These are phyloP conservation scores for Phytophthora hybrid DNA, from an alignment of 352 stramenopile species.

Conservation along the genomic window DNA sequence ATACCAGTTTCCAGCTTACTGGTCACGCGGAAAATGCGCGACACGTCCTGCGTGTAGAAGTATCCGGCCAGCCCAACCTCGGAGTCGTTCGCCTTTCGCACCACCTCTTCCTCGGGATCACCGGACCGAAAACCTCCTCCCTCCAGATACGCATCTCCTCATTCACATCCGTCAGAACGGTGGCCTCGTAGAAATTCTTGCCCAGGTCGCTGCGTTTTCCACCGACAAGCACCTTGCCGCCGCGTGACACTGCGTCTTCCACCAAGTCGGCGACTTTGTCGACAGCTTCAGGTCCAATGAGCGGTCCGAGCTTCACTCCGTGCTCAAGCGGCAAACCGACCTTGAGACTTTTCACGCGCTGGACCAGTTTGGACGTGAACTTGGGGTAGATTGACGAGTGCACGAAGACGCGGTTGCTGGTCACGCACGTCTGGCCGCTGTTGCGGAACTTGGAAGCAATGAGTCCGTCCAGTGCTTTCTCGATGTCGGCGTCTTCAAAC, in stretches of 20 bases:
- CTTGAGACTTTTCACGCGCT: conserved; percentile 67
- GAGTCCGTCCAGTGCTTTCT: conserved; percentile 76
- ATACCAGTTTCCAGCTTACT: conserved; percentile 90
- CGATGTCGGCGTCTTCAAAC: conserved; percentile 84
- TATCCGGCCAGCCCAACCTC: conserved; percentile 91
- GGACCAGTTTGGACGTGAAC: conserved; percentile 81
- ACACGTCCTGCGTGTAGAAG: conserved; percentile 92
- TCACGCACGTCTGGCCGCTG: conserved; percentile 83
- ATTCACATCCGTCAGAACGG: conserved; percentile 86
- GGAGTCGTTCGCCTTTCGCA: conserved; percentile 93
- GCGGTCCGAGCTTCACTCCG: conserved; percentile 84
- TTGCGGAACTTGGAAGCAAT: conserved; percentile 84
- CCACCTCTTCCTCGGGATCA: conserved; percentile 94
- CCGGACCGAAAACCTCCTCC: conserved; percentile 96
- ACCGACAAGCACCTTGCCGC: conserved; percentile 80
- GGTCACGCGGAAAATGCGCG: conserved; percentile 82
- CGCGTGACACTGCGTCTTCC: conserved; percentile 85
- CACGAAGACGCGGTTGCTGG: conserved; percentile 92
- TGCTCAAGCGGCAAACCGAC: conserved; percentile 81
- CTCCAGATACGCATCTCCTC: conserved; percentile 83
- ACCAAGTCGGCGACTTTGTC: conserved; percentile 81
- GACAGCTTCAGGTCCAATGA: conserved; percentile 92
- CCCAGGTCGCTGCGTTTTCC: conserved; percentile 59
- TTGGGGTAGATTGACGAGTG: conserved; percentile 91
- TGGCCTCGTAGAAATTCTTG: conserved; percentile 93